phyloP scores from a whole-genome alignment of 148 eudicot species.

The Vaccinium vitisidaea region DNA sequence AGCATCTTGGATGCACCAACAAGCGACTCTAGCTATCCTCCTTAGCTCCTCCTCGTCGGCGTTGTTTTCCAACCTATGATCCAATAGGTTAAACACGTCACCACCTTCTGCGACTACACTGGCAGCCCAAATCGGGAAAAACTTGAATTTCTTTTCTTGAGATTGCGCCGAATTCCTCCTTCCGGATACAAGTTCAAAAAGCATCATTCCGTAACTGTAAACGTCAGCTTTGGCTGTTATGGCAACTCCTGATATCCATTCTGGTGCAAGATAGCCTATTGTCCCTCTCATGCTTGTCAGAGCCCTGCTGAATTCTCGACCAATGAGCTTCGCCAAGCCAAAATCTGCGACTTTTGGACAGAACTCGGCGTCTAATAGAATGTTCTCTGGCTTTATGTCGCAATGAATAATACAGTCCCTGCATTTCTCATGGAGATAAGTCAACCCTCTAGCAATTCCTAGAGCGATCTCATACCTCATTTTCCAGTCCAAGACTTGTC shows the following conservation, averaged over 20 bases:
- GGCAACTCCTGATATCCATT: conserved; percentile 6
- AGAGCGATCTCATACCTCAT: conserved; percentile 40
- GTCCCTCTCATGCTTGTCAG: conserved; percentile 48
- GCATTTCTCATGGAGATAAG: conserved; percentile 43
- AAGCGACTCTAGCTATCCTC: no score
- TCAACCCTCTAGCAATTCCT: conserved; percentile 42
- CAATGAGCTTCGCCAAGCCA: conserved; percentile 44
- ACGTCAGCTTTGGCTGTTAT: no score
- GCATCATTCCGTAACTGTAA: no score
- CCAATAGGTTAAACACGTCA: no score
- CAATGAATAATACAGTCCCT: conserved; percentile 47
- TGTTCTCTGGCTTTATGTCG: conserved; percentile 47
- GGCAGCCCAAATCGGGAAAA: no score
- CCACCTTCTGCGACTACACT: no score
- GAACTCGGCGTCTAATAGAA: conserved; percentile 34
- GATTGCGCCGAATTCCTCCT: no score
- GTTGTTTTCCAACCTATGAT: no score
- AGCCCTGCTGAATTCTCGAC: conserved; percentile 41
- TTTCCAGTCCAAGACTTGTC: conserved; percentile 29
- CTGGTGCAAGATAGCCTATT: conserved; percentile 46
- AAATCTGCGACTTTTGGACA: conserved; percentile 44
- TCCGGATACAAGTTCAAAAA: no score
- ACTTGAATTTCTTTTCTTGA: no score
- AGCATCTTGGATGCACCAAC: no score
- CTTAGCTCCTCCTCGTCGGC: no score